Conservation (phyloP, 169 alveolate genomes). For the Plasmodium coatneyi region DNA sequence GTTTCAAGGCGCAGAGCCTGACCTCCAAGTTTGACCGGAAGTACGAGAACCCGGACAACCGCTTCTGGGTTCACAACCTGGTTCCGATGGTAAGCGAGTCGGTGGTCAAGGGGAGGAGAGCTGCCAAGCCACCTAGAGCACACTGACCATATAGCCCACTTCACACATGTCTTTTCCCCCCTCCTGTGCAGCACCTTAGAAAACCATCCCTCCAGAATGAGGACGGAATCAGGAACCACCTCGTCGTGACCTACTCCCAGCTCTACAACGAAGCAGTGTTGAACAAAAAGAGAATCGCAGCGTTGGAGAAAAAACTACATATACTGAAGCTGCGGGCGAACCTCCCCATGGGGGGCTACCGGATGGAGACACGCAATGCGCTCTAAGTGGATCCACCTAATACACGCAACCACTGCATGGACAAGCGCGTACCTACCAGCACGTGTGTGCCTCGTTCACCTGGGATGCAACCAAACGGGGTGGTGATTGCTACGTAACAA, state of each 20-base stretch:
- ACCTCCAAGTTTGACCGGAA: slow-evolving; percentile 18
- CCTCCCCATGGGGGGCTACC: slow-evolving; percentile 15
- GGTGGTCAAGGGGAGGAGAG: neutral
- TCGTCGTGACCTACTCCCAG: slow-evolving; percentile 35
- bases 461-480: neutral
- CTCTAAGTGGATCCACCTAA: neutral
- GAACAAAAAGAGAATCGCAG: slow-evolving; percentile 33
- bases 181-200: slow-evolving; percentile 33
- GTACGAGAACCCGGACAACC: slow-evolving; percentile 62
- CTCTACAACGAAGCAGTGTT: slow-evolving; percentile 49
- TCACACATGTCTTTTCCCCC: neutral
- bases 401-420: neutral
- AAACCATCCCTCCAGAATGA: slow-evolving; percentile 33
- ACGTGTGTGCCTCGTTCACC: neutral
- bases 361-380: slow-evolving; percentile 65
- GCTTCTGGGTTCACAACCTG: slow-evolving; percentile 55
- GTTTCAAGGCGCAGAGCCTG: slow-evolving; percentile 19
- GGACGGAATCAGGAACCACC: slow-evolving; percentile 47
- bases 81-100: slow-evolving; percentile 34
- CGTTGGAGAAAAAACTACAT: slow-evolving; percentile 55
- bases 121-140: neutral
- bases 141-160: neutral
- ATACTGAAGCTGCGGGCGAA: slow-evolving; percentile 45
- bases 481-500: neutral
- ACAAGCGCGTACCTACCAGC: neutral